Percentiles rank a stretch among this genome's conserved stretches.
These are phyloP conservation scores for Torulaspora microellipsoides DNA, from an alignment of 805 yeast species.

Conservation along the genomic window DNA sequence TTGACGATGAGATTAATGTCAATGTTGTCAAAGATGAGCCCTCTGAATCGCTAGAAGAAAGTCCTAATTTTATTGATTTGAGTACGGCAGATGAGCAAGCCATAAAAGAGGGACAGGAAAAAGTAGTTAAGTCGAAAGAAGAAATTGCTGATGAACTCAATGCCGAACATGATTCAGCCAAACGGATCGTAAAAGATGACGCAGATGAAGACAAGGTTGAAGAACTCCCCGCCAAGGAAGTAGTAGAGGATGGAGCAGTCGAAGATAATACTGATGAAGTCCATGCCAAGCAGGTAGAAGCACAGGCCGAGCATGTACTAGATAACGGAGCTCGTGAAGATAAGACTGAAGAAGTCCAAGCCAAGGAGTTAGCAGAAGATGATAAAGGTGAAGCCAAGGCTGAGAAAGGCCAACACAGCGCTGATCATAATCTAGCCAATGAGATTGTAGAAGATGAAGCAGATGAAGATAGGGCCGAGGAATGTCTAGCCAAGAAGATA, in stretches of 20 bases:
- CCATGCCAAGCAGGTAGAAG: not conserved
- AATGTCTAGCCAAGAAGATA: not conserved
- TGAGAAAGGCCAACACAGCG: not conserved
- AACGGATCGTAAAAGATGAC: not conserved
- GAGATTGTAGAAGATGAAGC: not conserved
- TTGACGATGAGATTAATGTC: constrained; percentile 7
- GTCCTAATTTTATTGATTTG: constrained; percentile 2
- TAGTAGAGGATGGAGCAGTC: constrained; percentile 2
- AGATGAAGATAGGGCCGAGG: too few relatives aligned
- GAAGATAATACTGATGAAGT: constrained; percentile 1
- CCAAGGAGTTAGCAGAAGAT: too few relatives aligned
- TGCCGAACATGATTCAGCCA: not conserved
- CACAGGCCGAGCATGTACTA: not conserved
- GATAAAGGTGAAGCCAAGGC: not conserved
- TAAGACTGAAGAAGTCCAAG: too few relatives aligned
- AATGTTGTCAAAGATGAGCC: constrained; percentile 7
- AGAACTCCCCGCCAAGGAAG: not conserved
- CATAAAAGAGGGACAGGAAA: not conserved
- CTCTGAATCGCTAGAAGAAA: not conserved
- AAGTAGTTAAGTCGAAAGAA: not conserved
- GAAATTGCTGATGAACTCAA: not conserved
- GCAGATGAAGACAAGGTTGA: not conserved
- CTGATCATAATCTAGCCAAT: too few relatives aligned
- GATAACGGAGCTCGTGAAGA: too few relatives aligned
- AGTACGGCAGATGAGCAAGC: constrained; percentile 1